These are phyloP conservation scores for Wallemia mellicola DNA, from an alignment of 1,284 basidiomycete genomes.

Conservation along the genomic window DNA sequence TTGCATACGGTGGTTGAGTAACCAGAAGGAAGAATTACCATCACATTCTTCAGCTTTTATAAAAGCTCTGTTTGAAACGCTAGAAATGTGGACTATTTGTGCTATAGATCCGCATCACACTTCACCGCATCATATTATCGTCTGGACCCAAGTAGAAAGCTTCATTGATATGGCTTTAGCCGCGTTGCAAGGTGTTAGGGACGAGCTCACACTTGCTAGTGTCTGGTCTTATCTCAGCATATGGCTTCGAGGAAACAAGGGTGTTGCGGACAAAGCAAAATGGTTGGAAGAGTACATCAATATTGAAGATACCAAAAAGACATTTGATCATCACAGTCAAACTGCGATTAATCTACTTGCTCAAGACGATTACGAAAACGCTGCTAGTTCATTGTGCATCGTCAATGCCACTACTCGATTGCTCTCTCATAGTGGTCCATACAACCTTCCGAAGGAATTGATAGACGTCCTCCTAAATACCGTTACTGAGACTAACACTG, in stretches of 20 bases:
- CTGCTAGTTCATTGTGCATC: not conserved
- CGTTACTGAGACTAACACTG: not conserved
- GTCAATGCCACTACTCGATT: not conserved
- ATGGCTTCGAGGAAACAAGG: not conserved
- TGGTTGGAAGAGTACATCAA: not conserved
- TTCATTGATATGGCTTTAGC: conserved; percentile 14
- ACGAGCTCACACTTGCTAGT: not conserved
- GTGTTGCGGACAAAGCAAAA: not conserved
- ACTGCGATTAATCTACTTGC: not conserved
- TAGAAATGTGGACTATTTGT: conserved; percentile 47
- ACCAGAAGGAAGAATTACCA: not conserved
- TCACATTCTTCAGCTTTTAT: conserved; percentile 16
- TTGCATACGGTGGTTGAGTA: not conserved
- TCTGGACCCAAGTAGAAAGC: conserved; percentile 55
- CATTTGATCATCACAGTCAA: not conserved
- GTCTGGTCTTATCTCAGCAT: not conserved
- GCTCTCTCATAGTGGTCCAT: not conserved
- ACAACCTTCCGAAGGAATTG: not conserved
- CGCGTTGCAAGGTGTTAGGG: not conserved
- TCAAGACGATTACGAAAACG: not conserved
- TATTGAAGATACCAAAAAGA: not conserved
- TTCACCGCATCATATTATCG: conserved; percentile 51
- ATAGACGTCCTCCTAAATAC: not conserved
- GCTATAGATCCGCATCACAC: conserved; percentile 68
- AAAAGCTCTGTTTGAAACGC: conserved; percentile 18